Percentiles rank a stretch among this genome's conserved stretches.
These are phyloP conservation scores for Gymnopus androsaceus DNA, from an alignment of 1,284 basidiomycete species.

Conservation along the genomic window DNA sequence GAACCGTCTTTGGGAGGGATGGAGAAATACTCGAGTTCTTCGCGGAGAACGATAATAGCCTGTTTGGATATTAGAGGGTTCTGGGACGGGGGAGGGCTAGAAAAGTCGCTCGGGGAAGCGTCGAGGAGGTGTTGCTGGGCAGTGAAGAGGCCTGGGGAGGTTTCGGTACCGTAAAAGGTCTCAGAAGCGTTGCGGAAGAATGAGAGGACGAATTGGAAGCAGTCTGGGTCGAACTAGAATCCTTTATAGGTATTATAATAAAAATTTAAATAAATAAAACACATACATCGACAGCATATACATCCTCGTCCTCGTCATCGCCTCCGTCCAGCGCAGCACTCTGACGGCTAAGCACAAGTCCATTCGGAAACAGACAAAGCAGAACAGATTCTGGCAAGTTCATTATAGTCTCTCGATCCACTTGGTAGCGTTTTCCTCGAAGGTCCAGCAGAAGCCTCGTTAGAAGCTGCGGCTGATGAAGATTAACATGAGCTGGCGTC, in stretches of 20 bases:
- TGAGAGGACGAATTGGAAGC: constrained; percentile 89
- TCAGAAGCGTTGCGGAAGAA: constrained; percentile 91
- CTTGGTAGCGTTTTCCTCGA: constrained; percentile 88
- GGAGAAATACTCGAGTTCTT: constrained; percentile 98
- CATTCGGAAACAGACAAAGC: constrained; percentile 96
- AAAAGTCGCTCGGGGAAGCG: constrained; percentile 61
- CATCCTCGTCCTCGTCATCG: constrained; percentile 91
- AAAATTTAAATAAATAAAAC: constrained; percentile 12
- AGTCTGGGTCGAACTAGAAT: constrained; percentile 91
- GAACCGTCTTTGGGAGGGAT: constrained; percentile 78
- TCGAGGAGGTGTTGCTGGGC: constrained; percentile 81
- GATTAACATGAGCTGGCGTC: constrained; percentile 63
- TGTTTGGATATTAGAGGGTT: constrained; percentile 95
- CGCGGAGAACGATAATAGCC: constrained; percentile 96
- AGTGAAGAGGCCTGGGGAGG: constrained; percentile 71
- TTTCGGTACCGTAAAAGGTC: constrained; percentile 88
- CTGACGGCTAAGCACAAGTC: constrained; percentile 90
- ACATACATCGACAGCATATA: constrained; percentile 94
- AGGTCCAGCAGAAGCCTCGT: constrained; percentile 90
- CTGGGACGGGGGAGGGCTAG: constrained; percentile 60
- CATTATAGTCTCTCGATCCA: constrained; percentile 98
- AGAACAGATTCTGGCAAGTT: constrained; percentile 96
- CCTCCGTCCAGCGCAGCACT: constrained; percentile 72
- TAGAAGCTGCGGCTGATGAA: constrained; percentile 78
- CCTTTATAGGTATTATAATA: not conserved